These are phyloP conservation scores for Penicillium subrubescens DNA, from an alignment of 495 filamentous ascomycete species.

Conservation along the genomic window DNA sequence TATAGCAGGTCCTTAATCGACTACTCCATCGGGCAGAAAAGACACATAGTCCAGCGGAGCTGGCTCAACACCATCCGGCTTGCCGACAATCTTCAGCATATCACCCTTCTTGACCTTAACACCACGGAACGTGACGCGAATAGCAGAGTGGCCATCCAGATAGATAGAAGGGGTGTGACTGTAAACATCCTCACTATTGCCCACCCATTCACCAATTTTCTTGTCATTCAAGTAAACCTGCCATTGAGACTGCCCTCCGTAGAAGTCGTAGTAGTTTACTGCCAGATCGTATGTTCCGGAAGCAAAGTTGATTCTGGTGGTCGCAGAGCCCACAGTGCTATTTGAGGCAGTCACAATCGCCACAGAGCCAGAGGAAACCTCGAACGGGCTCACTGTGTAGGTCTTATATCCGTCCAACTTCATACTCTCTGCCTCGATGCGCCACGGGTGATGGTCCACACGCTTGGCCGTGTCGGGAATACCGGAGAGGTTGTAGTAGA, in stretches of 20 bases:
- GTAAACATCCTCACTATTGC: conserved; percentile 56
- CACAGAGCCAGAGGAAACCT: conserved; percentile 52
- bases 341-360: conserved; percentile 54
- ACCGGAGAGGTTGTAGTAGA: conserved; percentile 60
- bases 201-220: conserved; percentile 57
- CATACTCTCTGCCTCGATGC: conserved; percentile 69
- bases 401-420: conserved; percentile 53
- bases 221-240: conserved; percentile 54
- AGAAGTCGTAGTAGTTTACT: conserved; percentile 67
- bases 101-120: conserved; percentile 57
- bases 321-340: conserved; percentile 51
- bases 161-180: conserved; percentile 58
- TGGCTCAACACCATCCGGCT: conserved; percentile 59
- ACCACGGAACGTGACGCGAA: conserved; percentile 56
- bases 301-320: conserved; percentile 44
- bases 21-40: conserved; percentile 57
- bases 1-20: conserved; percentile 49
- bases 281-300: conserved; percentile 62
- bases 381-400: conserved; percentile 54
- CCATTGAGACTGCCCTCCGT: conserved; percentile 56
- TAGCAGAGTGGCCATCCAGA: conserved; percentile 66
- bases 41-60: conserved; percentile 70
- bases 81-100: conserved; percentile 59
- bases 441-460: conserved; percentile 60
- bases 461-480: conserved; percentile 58